phyloP scores from a whole-genome alignment of 805 yeast genomes.

The Metschnikowia arizonensis region DNA sequence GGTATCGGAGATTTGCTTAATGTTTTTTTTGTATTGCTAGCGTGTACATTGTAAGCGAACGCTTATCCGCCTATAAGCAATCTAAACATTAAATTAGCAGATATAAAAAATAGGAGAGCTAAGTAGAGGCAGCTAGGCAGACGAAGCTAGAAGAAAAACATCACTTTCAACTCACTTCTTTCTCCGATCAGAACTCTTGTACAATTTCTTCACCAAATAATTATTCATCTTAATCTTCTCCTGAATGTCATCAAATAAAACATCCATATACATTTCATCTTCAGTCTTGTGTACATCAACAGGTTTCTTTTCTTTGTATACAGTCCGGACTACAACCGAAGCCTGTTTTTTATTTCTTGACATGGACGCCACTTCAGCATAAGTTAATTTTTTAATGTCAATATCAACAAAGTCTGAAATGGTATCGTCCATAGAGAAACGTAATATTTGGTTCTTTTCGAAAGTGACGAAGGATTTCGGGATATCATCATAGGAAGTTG shows the following conservation, averaged over 20 bases:
- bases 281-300: background rate
- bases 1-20: conserved; percentile 83
- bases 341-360: conserved; percentile 23
- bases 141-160: background rate
- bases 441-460: conserved; percentile 24
- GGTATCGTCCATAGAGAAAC: conserved; percentile 33
- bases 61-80: too few relatives aligned
- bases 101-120: too few relatives aligned
- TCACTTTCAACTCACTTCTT: background rate
- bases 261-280: conserved; percentile 8
- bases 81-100: too few relatives aligned
- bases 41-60: too few relatives aligned
- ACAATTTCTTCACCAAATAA: conserved; percentile 20
- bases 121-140: background rate
- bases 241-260: conserved; percentile 10
- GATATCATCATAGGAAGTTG: conserved; percentile 15
- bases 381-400: conserved; percentile 32
- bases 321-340: conserved; percentile 5
- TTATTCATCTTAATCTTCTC: conserved; percentile 20
- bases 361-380: conserved; percentile 42
- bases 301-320: background rate
- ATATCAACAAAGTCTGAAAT: conserved; percentile 36
- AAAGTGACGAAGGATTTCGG: conserved; percentile 31
- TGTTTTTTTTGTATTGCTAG: conserved; percentile 9
- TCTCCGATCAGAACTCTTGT: conserved; percentile 16